Evolutionary conservation across 2,329 filamentous ascomycete genomes (phyloP).

Genomic region (Laburnicola sp.): DNA sequence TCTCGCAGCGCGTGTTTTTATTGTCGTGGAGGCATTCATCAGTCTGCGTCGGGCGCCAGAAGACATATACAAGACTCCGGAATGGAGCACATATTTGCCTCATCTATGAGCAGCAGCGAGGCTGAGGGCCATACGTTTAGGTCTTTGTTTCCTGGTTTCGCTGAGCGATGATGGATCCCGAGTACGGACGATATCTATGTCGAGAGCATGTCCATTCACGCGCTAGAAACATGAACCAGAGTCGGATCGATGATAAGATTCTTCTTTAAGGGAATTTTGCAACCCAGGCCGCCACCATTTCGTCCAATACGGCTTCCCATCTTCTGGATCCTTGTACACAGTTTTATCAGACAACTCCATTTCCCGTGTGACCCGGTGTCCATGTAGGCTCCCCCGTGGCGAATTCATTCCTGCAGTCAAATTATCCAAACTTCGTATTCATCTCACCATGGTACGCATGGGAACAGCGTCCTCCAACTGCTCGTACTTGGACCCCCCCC

Average conservation of each 20-base stretch:
- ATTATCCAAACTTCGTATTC: conserved; percentile 1
- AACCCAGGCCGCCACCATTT: conserved; percentile 10
- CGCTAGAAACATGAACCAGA: too few relatives aligned
- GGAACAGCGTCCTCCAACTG: conserved; percentile 18
- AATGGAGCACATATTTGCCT: conserved; percentile 33
- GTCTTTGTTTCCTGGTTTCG: not conserved
- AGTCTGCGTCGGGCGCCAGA: conserved; percentile 26
- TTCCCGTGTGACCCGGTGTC: conserved; percentile 1
- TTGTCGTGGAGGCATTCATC: conserved; percentile 35
- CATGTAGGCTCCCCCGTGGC: conserved; percentile 8
- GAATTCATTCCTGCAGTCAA: conserved; percentile 1
- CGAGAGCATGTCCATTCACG: too few relatives aligned
- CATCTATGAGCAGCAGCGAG: conserved; percentile 30
- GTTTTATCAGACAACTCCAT: conserved; percentile 12
- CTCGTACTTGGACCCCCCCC: conserved; percentile 18
- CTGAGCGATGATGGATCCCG: too few relatives aligned
- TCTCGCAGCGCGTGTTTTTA: conserved; percentile 25
- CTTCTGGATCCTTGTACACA: conserved; percentile 26
- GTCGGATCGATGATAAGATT: not conserved
- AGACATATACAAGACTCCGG: conserved; percentile 26
- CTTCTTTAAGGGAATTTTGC: not conserved
- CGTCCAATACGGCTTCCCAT: conserved; percentile 14
- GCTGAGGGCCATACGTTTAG: not conserved
- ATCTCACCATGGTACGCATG: conserved; percentile 11
- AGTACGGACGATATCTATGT: too few relatives aligned